Percentiles rank a stretch among this genome's conserved stretches.
These are phyloP conservation scores for Candida sakaeoensis DNA, from an alignment of 805 yeast species.

Conservation along the genomic window DNA sequence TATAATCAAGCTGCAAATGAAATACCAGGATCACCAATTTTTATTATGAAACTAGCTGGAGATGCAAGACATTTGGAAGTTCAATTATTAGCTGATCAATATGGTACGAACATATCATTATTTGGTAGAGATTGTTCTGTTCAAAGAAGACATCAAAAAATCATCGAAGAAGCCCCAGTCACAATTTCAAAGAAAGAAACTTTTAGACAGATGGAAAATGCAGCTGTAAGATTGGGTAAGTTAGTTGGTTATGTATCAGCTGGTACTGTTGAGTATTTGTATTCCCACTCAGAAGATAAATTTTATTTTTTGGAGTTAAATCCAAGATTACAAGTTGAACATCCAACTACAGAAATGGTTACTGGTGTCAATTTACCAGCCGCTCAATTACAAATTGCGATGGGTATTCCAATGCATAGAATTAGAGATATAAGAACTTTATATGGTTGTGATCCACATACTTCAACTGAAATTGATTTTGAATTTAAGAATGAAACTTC, in stretches of 20 bases:
- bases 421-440: slow-evolving; percentile 87
- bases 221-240: slow-evolving; percentile 95
- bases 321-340: slow-evolving; percentile 99
- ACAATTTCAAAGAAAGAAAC: slow-evolving; percentile 87
- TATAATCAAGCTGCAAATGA: slow-evolving; percentile 95
- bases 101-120: slow-evolving; percentile 93
- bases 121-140: slow-evolving; percentile 99
- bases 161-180: slow-evolving; percentile 99
- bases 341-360: slow-evolving; percentile 99
- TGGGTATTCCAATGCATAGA: slow-evolving; percentile 98
- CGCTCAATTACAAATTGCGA: slow-evolving; percentile 97
- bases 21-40: slow-evolving; percentile 98
- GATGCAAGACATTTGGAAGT: slow-evolving; percentile 98
- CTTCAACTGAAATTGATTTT: slow-evolving; percentile 85
- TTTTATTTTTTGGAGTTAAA: slow-evolving; percentile 95
- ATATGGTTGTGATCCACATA: slow-evolving; percentile 95
- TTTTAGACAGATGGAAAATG: slow-evolving; percentile 88
- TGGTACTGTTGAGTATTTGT: slow-evolving; percentile 97
- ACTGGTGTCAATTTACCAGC: slow-evolving; percentile 98
- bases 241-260: slow-evolving; percentile 98
- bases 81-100: slow-evolving; percentile 95
- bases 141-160: slow-evolving; percentile 98
- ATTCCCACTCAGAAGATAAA: slow-evolving; percentile 90
- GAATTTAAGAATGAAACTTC: slow-evolving; percentile 75
- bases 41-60: slow-evolving; percentile 96